phyloP scores from a whole-genome alignment of 306 rosid species.

The Quercus mongolica region DNA sequence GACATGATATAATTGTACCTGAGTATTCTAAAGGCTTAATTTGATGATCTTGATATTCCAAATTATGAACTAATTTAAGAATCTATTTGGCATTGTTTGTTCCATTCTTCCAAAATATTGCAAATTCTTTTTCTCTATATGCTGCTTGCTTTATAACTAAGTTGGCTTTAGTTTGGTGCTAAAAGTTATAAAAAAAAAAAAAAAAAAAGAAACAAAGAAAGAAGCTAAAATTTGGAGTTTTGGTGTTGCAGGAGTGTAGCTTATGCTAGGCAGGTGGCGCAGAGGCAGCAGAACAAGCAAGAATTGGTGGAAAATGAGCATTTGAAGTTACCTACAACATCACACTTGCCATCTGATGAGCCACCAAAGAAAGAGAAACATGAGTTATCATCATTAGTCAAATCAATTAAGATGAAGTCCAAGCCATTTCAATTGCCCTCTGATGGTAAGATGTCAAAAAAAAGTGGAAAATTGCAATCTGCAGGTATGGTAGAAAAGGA shows the following conservation, averaged over 20 bases:
- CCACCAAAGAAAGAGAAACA: conserved; percentile 39
- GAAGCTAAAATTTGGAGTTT: conserved; percentile 15
- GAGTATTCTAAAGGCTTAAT: not conserved
- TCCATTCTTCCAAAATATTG: not conserved
- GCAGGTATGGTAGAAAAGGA: conserved; percentile 17
- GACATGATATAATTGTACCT: not conserved
- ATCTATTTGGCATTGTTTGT: not conserved
- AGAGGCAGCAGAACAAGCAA: conserved; percentile 40
- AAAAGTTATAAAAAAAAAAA: not conserved
- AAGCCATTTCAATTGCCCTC: conserved; percentile 44
- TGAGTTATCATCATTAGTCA: conserved; percentile 56
- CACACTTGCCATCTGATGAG: conserved; percentile 19
- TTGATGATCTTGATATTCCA: not conserved
- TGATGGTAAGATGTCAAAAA: conserved; percentile 19
- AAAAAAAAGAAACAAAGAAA: too few species aligned
- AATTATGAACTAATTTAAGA: not conserved
- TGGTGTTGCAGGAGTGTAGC: conserved; percentile 64
- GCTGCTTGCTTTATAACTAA: not conserved
- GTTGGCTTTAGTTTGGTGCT: conserved; percentile 5
- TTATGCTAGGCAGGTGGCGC: conserved; percentile 58
- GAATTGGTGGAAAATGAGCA: conserved; percentile 33
- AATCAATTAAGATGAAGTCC: conserved; percentile 72
- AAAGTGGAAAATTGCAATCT: conserved; percentile 22
- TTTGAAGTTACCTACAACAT: conserved; percentile 12
- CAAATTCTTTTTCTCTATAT: not conserved